Percentiles rank a stretch among this genome's conserved stretches.
These are phyloP conservation scores for Trypanosoma melophagium DNA, from an alignment of 208 protist species.

Conservation along the genomic window DNA sequence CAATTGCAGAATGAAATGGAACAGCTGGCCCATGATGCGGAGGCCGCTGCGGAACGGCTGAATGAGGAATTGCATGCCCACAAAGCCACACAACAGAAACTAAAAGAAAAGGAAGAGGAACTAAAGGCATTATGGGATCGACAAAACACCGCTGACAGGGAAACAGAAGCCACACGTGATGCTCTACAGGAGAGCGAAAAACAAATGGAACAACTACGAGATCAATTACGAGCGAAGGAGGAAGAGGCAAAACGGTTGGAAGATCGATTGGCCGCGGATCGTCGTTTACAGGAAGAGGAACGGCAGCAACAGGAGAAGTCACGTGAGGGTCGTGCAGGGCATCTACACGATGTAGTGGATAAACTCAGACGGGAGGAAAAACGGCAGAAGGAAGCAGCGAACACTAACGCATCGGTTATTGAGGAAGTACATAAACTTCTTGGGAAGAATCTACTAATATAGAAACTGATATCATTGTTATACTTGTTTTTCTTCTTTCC, in stretches of 20 bases:
- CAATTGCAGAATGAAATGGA: neutral
- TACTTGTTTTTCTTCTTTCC: neutral
- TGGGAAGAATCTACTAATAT: neutral
- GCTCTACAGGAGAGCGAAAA: neutral
- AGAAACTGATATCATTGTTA: conserved; percentile 1
- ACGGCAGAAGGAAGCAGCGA: conserved; percentile 15
- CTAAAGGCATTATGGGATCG: conserved; percentile 6
- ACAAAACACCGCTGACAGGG: neutral
- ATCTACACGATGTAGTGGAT: conserved; percentile 3
- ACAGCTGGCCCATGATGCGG: neutral
- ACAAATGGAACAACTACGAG: neutral
- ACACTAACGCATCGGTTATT: conserved; percentile 2
- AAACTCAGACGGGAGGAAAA: conserved; percentile 9
- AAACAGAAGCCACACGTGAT: neutral
- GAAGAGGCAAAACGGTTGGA: conserved; percentile 26
- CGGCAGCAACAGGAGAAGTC: conserved; percentile 10
- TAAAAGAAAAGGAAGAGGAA: conserved; percentile 8
- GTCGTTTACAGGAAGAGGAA: conserved; percentile 26
- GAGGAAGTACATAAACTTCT: conserved; percentile 15
- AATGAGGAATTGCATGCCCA: conserved; percentile 11
- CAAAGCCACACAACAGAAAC: neutral
- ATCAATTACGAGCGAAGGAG: neutral
- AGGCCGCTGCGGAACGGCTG: neutral
- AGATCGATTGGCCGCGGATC: conserved; percentile 17
- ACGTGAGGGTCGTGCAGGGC: neutral